Base-by-base conservation (phyloP, 345 rosid species). In the Bruguiera parviflora region DNA sequence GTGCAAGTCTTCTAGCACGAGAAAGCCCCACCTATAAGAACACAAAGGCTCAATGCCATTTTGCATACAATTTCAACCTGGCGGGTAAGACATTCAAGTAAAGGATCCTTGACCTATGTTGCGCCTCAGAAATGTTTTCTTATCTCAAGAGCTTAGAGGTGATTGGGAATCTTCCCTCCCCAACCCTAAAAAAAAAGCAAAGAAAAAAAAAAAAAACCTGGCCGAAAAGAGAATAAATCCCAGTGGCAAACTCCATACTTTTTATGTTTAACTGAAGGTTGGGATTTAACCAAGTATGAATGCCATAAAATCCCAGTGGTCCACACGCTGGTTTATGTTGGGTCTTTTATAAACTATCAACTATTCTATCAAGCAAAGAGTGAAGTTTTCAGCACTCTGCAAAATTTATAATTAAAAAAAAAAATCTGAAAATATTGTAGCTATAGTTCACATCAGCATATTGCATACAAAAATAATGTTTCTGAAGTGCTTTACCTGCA, bases 1-100 rank as follows among this genome's bases (percentile, higher is more conserved):
- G 99, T 27, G 97, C 99, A 77, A 95, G 89, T 73, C 96, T 85
- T 80, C 92, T 85, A 64, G 96, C 99, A 43, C 84, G 94, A 68
- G 99, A 95, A 68, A 95, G 87, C 70, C 99, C 97, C 39, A 95
- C 97, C 97, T 95, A 43, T 16, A 55, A 70, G 69, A 62, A 21
- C 69, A 71, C 63, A 62, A 60, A 67, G 49, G 70, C n/a, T 73
- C 66, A 77, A 13, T 18, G 46, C 32, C 57, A 74, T 53, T 22
- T 66, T n/a, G 37, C 56, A 56, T 6, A 56, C 59, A 56, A 24
- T 56, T 31, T 31, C 31, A 11, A 24, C 18, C 59, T 21, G 28
- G 3, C 0, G 2, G 4, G 1, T 11, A 8, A 27, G 3, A 27
- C 28, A 11, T 56, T 56, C 59, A 24, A 56, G 6, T 5, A 9